Conservation (phyloP, 495 filamentous ascomycete species). For the Penicillium subrubescens region DNA sequence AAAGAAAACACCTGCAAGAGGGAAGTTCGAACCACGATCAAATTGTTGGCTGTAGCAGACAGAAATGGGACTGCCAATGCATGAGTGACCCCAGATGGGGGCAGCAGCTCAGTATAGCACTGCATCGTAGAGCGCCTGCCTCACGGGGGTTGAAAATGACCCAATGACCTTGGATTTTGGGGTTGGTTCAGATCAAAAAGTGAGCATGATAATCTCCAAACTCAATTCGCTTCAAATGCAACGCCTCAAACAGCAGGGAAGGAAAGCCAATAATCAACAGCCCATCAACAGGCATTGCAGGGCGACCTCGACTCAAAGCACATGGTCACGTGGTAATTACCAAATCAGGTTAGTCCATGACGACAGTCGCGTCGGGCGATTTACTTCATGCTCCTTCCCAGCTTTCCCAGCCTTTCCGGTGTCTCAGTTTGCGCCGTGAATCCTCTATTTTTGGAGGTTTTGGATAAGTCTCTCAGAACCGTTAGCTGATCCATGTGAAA, state of each 20-base stretch:
- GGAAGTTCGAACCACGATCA: slow-evolving; percentile 86
- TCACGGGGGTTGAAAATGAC: slow-evolving; percentile 9
- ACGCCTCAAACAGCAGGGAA: background rate
- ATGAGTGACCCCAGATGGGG: slow-evolving; percentile 91
- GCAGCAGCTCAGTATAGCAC: slow-evolving; percentile 87
- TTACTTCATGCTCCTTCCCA: slow-evolving; percentile 12
- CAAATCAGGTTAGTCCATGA: slow-evolving; percentile 20
- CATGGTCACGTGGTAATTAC: slow-evolving; percentile 14
- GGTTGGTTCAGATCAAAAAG: slow-evolving; percentile 5
- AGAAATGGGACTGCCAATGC: slow-evolving; percentile 78
- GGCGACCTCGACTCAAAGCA: slow-evolving; percentile 16
- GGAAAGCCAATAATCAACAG: slow-evolving; percentile 2
- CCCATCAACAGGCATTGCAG: slow-evolving; percentile 9
- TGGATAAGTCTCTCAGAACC: background rate
- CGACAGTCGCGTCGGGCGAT: slow-evolving; percentile 17
- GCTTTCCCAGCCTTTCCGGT: background rate
- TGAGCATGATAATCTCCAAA: slow-evolving; percentile 7
- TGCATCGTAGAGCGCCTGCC: slow-evolving; percentile 51
- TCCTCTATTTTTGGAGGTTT: background rate
- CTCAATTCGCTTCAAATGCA: background rate
- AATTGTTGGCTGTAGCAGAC: slow-evolving; percentile 73
- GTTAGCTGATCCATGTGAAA: slow-evolving; percentile 13
- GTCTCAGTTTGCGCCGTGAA: background rate
- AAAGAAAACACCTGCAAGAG: slow-evolving; percentile 83
- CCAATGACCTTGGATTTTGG: slow-evolving; percentile 22